These are phyloP conservation scores for Pythium apleroticum DNA, from an alignment of 352 stramenopile species.

Conservation along the genomic window DNA sequence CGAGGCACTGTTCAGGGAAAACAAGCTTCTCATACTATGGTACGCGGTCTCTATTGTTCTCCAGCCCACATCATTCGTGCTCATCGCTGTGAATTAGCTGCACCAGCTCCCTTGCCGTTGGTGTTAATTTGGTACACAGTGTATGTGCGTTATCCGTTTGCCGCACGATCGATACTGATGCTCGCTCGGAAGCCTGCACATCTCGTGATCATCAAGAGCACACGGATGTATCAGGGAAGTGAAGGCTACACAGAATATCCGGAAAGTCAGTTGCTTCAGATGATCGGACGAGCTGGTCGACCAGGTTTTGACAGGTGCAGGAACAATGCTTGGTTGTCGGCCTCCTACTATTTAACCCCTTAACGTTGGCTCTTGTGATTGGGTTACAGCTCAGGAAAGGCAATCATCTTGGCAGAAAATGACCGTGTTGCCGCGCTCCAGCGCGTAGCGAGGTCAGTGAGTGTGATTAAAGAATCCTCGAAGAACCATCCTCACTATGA, in stretches of 20 bases:
- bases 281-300: slow-evolving; percentile 43
- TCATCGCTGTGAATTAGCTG: slow-evolving; percentile 23
- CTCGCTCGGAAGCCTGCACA: slow-evolving; percentile 31
- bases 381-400: slow-evolving; percentile 8
- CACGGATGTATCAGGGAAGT: slow-evolving; percentile 33
- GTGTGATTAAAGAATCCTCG: neutral
- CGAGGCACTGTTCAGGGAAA: slow-evolving; percentile 33
- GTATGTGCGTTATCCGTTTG: neutral
- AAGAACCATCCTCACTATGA: slow-evolving; percentile 5
- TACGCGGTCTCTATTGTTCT: slow-evolving; percentile 25
- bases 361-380: neutral
- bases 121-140: slow-evolving; percentile 41
- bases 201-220: slow-evolving; percentile 46
- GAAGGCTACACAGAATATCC: slow-evolving; percentile 31
- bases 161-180: neutral
- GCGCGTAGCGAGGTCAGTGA: neutral
- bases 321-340: slow-evolving; percentile 25
- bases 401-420: slow-evolving; percentile 15
- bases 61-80: neutral
- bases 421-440: neutral
- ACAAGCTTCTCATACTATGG: slow-evolving; percentile 36
- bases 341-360: neutral
- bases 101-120: slow-evolving; percentile 41
- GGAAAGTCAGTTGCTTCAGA: slow-evolving; percentile 35
- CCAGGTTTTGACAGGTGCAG: slow-evolving; percentile 33